Percentiles rank a stretch among this genome's conserved stretches.
phyloP scores from a whole-genome alignment of 2,329 filamentous ascomycete species.

The Aspergillus niger region DNA sequence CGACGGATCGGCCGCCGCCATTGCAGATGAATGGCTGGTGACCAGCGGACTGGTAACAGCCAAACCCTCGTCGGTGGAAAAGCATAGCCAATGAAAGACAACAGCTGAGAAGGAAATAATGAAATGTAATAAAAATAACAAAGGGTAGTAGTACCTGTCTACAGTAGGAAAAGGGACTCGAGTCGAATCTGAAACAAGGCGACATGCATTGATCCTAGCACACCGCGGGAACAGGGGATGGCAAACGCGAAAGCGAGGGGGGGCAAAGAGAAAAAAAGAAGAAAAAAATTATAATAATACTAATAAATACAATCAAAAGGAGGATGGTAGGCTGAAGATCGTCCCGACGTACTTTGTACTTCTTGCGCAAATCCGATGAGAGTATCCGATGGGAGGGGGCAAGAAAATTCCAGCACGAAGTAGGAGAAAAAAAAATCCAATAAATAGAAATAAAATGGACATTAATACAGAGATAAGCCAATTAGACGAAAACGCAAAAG shows the following conservation, averaged over 20 bases:
- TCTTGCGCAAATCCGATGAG: background rate
- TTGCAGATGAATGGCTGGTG: background rate
- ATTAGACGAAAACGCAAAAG: background rate
- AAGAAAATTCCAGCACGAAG: background rate
- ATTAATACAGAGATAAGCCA: background rate
- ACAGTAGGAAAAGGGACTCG: background rate
- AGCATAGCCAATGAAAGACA: background rate
- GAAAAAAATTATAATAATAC: constrained; percentile 6
- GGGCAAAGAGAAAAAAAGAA: constrained; percentile 5
- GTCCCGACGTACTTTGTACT: background rate
- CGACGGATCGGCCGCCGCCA: constrained; percentile 1
- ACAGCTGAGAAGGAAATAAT: too few species aligned
- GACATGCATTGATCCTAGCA: background rate
- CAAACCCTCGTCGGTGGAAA: background rate
- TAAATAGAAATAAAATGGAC: background rate
- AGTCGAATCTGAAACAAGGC: constrained; percentile 1
- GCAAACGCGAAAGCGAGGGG: constrained; percentile 3
- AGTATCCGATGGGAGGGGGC: background rate
- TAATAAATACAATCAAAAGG: background rate
- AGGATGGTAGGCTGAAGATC: background rate
- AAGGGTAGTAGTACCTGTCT: too few species aligned
- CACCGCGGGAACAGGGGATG: constrained; percentile 8
- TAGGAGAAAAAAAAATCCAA: background rate
- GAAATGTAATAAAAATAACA: too few species aligned
- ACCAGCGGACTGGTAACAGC: background rate